Percentiles rank a stretch among this genome's conserved stretches.
These are phyloP conservation scores for Rhododendron williamsianum DNA, from an alignment of 148 eudicot genomes.

Conservation along the genomic window DNA sequence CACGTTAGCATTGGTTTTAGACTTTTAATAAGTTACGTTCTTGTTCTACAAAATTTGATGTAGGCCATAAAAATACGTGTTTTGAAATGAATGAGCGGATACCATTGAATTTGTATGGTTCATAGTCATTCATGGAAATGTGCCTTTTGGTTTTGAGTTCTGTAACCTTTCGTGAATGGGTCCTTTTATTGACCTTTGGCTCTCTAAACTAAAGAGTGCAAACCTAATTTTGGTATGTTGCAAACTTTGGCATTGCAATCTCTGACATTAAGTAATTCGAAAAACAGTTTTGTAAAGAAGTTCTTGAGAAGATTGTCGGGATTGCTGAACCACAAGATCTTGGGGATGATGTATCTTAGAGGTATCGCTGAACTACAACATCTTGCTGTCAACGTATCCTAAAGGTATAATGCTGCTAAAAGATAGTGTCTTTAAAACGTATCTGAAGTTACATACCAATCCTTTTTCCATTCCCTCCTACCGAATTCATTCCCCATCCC, in stretches of 20 bases:
- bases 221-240: background rate
- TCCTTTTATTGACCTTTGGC: background rate
- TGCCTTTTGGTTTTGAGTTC: background rate
- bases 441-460: background rate
- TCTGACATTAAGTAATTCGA: background rate
- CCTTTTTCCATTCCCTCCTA: background rate
- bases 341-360: background rate
- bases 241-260: background rate
- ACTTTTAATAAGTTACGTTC: background rate
- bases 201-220: background rate
- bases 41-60: background rate
- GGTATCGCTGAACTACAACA: background rate
- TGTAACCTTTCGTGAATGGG: background rate
- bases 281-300: background rate
- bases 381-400: background rate
- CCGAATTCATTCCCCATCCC: background rate
- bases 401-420: background rate
- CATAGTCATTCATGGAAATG: background rate
- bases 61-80: background rate
- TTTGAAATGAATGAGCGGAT: background rate
- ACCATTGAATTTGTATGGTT: background rate
- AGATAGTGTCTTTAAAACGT: background rate
- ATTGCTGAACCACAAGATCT: conserved; percentile 1
- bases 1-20: background rate
- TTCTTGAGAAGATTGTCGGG: background rate